Base-by-base conservation (phyloP, 306 rosid genomes). In the Cajanus cajan region DNA sequence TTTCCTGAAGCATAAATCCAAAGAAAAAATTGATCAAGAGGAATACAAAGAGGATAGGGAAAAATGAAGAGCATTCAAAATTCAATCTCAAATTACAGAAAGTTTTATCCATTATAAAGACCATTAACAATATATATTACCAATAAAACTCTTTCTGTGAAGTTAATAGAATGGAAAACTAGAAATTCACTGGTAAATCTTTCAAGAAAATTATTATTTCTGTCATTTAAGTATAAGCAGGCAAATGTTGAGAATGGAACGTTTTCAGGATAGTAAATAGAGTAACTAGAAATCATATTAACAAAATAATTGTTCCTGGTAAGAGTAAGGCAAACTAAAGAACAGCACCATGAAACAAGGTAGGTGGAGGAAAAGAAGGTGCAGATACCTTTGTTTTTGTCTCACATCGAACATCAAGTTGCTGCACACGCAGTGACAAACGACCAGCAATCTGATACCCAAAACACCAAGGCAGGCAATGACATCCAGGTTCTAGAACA, bases 401-500 rank as follows among this genome's bases (percentile, higher is more conserved):
- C 74, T 90, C 97, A 34, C 93, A 90, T 13, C 80, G 75, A 12
- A 92, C 91, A 79, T 86, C 89, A 25, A 92, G 86, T 74, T 92
- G 93, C 69, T 84, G 89, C 63, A 92, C 94, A 14, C 94, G 94
- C 5, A 90, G 64, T 1, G 94, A 80, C 10, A 92, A 84, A 52
- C 77, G 62, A 73, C 94, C 91, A 28, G 90, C 91, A 12, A 88
- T 52, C 83, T 81, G 74, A 77, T 69, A 85, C 11, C 94, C 94
- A 2, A 88, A 5, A 70, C 89, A 90, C 97, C 97, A 87, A 68
- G 97, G 93, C 80, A 92, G 50, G 24, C 89, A 88, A 79, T 90
- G 97, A 19, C 91, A 85, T 28, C 97, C 94, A 25, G 94, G 97
- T 55, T 88, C 82, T 31, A 92, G 87, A 61, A 92, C 85, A 4